Evolutionary conservation across 805 yeast genomes (phyloP).

Genomic region (Lachancea kluyveri): DNA sequence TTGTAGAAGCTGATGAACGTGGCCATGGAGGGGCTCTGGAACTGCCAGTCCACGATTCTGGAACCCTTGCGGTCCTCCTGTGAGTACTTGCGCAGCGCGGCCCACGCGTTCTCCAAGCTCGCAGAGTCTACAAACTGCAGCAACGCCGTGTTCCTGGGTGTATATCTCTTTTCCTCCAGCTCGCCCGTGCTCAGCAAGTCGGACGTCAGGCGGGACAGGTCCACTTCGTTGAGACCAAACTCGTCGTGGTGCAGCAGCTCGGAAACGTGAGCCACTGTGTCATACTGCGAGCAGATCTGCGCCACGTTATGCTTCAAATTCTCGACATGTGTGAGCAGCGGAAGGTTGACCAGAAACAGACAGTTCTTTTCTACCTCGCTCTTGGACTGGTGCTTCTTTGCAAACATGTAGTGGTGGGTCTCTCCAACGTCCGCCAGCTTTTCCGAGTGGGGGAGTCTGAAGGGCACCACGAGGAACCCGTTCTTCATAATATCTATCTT

Average conservation of each 20-base stretch:
- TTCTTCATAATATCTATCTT: conserved; percentile 23
- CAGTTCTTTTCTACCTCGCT: conserved; percentile 42
- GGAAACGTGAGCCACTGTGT: conserved; percentile 59
- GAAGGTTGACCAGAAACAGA: conserved; percentile 73
- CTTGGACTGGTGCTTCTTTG: conserved; percentile 55
- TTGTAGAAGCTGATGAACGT: conserved; percentile 39
- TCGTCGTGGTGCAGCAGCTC: conserved; percentile 38
- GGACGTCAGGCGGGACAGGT: conserved; percentile 54
- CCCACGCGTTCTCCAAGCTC: conserved; percentile 44
- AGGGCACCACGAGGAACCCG: conserved; percentile 32
- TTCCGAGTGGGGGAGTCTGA: conserved; percentile 16
- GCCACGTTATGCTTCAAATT: conserved; percentile 52
- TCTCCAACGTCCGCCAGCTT: conserved; percentile 8
- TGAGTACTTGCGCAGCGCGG: conserved; percentile 56
- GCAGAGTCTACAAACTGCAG: conserved; percentile 69
- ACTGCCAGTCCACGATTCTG: conserved; percentile 32
- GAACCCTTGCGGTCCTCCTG: conserved; percentile 41
- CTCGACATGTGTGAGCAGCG: conserved; percentile 50
- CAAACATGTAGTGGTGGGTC: conserved; percentile 50
- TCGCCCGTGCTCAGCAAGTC: conserved; percentile 39
- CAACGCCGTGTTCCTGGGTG: conserved; percentile 71
- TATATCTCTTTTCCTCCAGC: conserved; percentile 32
- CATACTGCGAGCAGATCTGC: conserved; percentile 37
- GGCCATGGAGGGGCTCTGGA: conserved; percentile 30
- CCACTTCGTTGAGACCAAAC: conserved; percentile 40